Evolutionary conservation across 2,329 filamentous ascomycete genomes (phyloP).

Genomic region (Dothideomycetes sp.): DNA sequence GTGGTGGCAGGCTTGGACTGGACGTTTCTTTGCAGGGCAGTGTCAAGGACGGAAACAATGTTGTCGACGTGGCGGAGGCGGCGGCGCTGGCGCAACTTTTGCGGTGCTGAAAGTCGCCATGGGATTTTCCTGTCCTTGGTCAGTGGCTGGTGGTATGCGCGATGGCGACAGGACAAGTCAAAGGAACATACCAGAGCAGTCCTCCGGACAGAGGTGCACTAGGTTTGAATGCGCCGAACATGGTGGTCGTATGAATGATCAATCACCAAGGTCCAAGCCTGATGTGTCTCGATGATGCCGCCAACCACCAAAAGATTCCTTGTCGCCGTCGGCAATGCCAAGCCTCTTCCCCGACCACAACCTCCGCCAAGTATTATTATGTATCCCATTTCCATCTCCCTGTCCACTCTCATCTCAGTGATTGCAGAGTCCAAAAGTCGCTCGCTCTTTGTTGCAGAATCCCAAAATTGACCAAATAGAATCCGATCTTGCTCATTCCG

Average conservation of each 20-base stretch:
- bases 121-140: conserved; percentile 70
- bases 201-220: conserved; percentile 69
- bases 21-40: conserved; percentile 57
- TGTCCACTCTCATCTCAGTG: too few species aligned
- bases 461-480: too few species aligned
- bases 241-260: conserved; percentile 32
- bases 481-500: too few species aligned
- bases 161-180: neutral
- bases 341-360: conserved; percentile 13
- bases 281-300: neutral
- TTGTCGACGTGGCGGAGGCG: conserved; percentile 77
- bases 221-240: conserved; percentile 78
- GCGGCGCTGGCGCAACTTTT: conserved; percentile 78
- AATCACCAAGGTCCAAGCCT: neutral
- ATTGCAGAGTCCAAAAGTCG: too few species aligned
- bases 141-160: neutral
- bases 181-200: conserved; percentile 61
- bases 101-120: conserved; percentile 85
- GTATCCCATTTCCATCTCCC: too few species aligned
- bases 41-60: conserved; percentile 75
- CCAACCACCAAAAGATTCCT: conserved; percentile 5
- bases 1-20: conserved; percentile 8
- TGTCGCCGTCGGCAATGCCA: conserved; percentile 18
- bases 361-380: too few species aligned
- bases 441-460: too few species aligned